These are phyloP conservation scores for Scedosporium boydii DNA, from an alignment of 2,329 filamentous ascomycete species.

Conservation along the genomic window DNA sequence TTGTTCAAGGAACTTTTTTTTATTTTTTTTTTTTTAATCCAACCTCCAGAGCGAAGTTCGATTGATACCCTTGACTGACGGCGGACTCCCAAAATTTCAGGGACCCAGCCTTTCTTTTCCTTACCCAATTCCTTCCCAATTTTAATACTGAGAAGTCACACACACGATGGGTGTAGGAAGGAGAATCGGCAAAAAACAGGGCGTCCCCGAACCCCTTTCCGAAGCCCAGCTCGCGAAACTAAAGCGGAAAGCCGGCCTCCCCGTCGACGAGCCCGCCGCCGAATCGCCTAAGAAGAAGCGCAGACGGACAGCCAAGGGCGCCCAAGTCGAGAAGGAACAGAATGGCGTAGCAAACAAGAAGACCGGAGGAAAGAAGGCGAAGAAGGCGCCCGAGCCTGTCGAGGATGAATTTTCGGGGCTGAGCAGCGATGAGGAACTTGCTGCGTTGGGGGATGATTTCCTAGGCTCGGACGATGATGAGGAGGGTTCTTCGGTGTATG, in stretches of 20 bases:
- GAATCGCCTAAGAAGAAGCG: conserved; percentile 56
- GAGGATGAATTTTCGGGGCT: conserved; percentile 26
- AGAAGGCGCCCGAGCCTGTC: conserved; percentile 21
- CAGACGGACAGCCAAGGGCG: conserved; percentile 23
- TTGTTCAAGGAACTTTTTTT: no score
- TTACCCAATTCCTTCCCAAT: neutral
- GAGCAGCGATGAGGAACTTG: conserved; percentile 32
- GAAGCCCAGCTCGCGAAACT: conserved; percentile 67
- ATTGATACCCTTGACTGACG: neutral
- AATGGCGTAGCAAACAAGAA: conserved; percentile 19
- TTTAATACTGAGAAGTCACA: conserved; percentile 8
- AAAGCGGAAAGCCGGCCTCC: conserved; percentile 76
- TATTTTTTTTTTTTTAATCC: conserved; percentile 11
- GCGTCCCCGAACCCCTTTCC: conserved; percentile 71
- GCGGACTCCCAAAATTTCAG: neutral
- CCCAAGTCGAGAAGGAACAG: conserved; percentile 22
- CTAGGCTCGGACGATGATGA: conserved; percentile 35
- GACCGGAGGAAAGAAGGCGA: conserved; percentile 21
- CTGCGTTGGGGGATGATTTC: conserved; percentile 48
- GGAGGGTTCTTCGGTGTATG: conserved; percentile 46
- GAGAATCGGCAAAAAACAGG: conserved; percentile 95
- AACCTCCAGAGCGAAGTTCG: neutral
- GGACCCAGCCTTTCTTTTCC: neutral
- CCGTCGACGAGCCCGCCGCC: conserved; percentile 48
- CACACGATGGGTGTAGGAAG: conserved; percentile 75